Evolutionary conservation across 139 green algal species (phyloP).

Genomic region (Chlorella sp.): DNA sequence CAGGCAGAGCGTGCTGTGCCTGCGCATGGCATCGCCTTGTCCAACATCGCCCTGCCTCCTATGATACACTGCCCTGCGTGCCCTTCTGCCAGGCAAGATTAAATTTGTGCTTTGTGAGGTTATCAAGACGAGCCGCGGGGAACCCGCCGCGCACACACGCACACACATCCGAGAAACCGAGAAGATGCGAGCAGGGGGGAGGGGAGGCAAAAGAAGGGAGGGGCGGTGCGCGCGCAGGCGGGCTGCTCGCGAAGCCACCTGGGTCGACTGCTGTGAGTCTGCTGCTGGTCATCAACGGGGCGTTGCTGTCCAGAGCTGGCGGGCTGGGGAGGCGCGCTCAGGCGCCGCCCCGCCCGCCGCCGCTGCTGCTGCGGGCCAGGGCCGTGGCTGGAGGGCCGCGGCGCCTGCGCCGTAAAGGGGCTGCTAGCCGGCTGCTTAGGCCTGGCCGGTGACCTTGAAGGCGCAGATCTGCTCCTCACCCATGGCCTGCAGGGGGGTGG

Average conservation of each 20-base stretch:
- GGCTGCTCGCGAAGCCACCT: neutral
- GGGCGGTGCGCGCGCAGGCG: neutral
- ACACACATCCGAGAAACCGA: constrained; percentile 3
- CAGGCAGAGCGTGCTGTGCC: no score
- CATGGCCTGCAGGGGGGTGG: constrained; percentile 72
- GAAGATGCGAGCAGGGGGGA: constrained; percentile 6
- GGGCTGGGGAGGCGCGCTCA: neutral
- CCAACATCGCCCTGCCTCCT: no score
- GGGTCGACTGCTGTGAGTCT: neutral
- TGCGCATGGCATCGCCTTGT: no score
- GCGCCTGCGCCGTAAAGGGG: no score
- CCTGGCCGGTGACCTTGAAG: constrained; percentile 69
- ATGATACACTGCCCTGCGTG: no score
- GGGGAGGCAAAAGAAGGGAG: neutral
- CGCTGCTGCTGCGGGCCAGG: constrained; percentile 12
- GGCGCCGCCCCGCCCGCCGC: neutral
- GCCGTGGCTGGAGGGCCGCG: neutral
- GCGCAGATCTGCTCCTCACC: constrained; percentile 91
- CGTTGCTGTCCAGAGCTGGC: neutral
- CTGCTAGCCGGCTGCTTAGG: constrained; percentile 13
- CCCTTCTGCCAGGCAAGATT: neutral
- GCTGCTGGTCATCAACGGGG: neutral
- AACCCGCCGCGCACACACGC: neutral
- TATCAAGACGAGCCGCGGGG: neutral
- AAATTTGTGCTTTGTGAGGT: constrained; percentile 3